Evolutionary conservation across 805 yeast genomes (phyloP), one percentile per base, ranked within the genome.

Genomic region (Torulaspora franciscae): DNA sequence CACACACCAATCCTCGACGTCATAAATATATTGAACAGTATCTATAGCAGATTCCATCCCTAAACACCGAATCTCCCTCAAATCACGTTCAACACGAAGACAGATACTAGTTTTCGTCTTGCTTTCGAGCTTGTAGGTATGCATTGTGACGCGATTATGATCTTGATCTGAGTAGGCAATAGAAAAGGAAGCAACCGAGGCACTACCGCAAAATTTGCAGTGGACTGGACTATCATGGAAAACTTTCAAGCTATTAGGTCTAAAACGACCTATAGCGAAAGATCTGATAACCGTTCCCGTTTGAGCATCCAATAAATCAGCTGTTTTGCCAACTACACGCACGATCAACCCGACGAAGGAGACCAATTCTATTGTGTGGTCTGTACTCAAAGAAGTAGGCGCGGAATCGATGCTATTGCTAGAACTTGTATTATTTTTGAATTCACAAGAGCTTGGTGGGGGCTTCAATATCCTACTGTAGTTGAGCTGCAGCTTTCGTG

Each of bases 131-230:
- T 77, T 77, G 56, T 79, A 82, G 0, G 93, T 82, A 56, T 87
- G 95, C 68, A 85, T 68, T 6, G 83, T 79, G 62, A 7, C 79
- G 13, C 51, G 44, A 17, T 47, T 39, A 22, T 38, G 41, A 6
- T 37, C 35, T 3, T 37, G 39, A 27, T 48, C 50, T 17, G 82
- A 80, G 62, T 88, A 88, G 1, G 82, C 81, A 15, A 87, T 69
- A 1, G 91, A 81, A 42, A 88, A 73, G 3, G 90, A 75, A 17
- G 79, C 74, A 32, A 88, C 75, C 0, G 95, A 83, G 0, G 85
- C 88, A 68, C 95, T 83, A 2, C 96, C 96, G 69, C 96, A 88
- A 65, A 88, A 88, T 37, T 84, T 75, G 66, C 96, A 88, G 66
- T 88, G 95, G 0, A 88, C 80, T 5, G 95, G 95, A 53, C 83